Conservation (phyloP, 192 early-diverging fungal species). For the Jimgerdemannia lactiflua region DNA sequence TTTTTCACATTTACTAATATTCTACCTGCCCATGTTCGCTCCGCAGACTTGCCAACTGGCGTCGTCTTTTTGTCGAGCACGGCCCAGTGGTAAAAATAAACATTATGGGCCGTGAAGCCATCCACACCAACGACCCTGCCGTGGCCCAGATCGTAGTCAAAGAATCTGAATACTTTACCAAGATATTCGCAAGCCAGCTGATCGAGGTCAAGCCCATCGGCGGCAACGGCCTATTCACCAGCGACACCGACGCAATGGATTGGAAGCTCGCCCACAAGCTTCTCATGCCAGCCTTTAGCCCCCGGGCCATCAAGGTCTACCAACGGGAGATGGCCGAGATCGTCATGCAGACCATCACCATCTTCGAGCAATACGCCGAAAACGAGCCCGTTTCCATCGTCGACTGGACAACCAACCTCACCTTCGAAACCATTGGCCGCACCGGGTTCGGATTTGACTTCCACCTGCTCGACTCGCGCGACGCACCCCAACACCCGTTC, state of each 20-base stretch:
- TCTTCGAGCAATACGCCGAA: slow-evolving; percentile 30
- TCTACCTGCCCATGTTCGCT: background rate
- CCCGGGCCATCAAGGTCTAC: slow-evolving; percentile 35
- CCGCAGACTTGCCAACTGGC: slow-evolving; percentile 7
- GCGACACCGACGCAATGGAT: slow-evolving; percentile 41
- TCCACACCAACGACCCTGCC: slow-evolving; percentile 38
- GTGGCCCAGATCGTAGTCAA: slow-evolving; percentile 38
- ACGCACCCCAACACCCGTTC: slow-evolving; percentile 27
- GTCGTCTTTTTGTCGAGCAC: slow-evolving; percentile 33
- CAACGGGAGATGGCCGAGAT: slow-evolving; percentile 43
- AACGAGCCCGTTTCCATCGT: slow-evolving; percentile 34
- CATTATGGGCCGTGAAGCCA: slow-evolving; percentile 1
- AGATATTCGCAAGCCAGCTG: slow-evolving; percentile 35
- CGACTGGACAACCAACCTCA: slow-evolving; percentile 50
- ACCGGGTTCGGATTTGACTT: slow-evolving; percentile 60
- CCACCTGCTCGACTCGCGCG: slow-evolving; percentile 15
- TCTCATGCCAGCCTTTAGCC: slow-evolving; percentile 54
- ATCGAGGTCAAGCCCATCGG: slow-evolving; percentile 41
- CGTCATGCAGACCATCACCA: slow-evolving; percentile 21
- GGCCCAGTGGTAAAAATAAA: slow-evolving; percentile 35
- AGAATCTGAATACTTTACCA: slow-evolving; percentile 55
- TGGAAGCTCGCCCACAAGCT: slow-evolving; percentile 59
- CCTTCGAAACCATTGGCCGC: slow-evolving; percentile 53
- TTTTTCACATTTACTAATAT: background rate
- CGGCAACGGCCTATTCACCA: slow-evolving; percentile 51